A percentile compares a stretch with the other conserved stretches of the same genome.
Conservation (phyloP, 1,139 yeast genomes). For the Geotrichum bryndzae region DNA sequence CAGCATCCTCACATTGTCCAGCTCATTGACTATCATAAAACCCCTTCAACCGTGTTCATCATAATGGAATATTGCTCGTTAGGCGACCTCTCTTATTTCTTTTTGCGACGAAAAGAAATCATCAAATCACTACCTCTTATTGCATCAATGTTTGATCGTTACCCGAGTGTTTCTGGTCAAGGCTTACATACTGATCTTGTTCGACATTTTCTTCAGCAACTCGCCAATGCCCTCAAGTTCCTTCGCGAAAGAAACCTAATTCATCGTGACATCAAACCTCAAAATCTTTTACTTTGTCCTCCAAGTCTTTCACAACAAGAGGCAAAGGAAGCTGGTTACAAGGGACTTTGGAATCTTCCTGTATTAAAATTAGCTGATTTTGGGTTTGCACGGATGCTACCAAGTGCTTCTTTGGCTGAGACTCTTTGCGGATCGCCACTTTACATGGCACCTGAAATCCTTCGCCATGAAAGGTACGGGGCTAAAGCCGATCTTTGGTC, state of each 20-base stretch:
- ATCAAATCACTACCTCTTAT: constrained; percentile 73
- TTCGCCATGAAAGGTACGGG: constrained; percentile 88
- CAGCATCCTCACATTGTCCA: constrained; percentile 92
- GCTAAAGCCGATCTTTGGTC: constrained; percentile 98
- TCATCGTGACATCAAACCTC: constrained; percentile 93
- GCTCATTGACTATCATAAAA: constrained; percentile 73
- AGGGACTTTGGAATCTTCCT: constrained; percentile 85
- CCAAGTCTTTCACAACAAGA: constrained; percentile 57
- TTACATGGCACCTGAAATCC: constrained; percentile 97
- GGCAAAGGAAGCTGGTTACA: constrained; percentile 53
- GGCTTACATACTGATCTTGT: constrained; percentile 78
- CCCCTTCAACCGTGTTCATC: constrained; percentile 73
- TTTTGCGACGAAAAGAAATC: constrained; percentile 67
- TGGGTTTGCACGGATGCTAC: constrained; percentile 92
- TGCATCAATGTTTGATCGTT: constrained; percentile 65
- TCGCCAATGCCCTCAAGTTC: constrained; percentile 77
- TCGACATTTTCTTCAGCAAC: constrained; percentile 77
- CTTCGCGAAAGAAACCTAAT: constrained; percentile 77
- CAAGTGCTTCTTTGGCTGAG: constrained; percentile 90
- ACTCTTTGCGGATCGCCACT: constrained; percentile 94
- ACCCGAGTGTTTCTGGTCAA: constrained; percentile 69
- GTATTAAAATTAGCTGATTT: constrained; percentile 90
- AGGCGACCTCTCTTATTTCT: constrained; percentile 87
- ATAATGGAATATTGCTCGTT: constrained; percentile 97
- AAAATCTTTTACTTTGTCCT: constrained; percentile 77